Evolutionary conservation across 2,329 filamentous ascomycete genomes (phyloP), one percentile per base, ranked within the genome.

Genomic region (Penicillium rolfsii): DNA sequence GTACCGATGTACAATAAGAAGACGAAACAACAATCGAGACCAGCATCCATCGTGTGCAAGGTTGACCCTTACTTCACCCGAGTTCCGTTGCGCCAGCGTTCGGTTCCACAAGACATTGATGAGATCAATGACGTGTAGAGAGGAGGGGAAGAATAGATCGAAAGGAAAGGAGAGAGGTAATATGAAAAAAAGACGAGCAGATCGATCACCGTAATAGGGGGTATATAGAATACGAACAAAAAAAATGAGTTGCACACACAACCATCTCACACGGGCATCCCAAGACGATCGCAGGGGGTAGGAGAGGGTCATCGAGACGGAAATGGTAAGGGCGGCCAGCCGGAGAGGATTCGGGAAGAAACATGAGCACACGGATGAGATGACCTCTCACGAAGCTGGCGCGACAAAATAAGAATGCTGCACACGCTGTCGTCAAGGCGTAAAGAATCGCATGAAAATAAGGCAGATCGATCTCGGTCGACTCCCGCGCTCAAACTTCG

Each of bases 341-440:
- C 61, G 57, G 56, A 36, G 7, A 6, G 24, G 45, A 30, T n/a
- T 30, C 16, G 36, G 30, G 43, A 48, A 26, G 41, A 48, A 36
- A 43, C 43, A 56, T 55, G 63, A 59, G 52, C 52, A 67, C 38
- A 46, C 41, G 40, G 35, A 41, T 26, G 54, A 40, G 50, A 55
- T 45, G 62, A 59, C 52, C 58, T 49, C 54, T 62, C 54, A 52
- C 52, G 52, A 64, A 58, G 58, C 54, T 60, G 59, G 54, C 56
- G 57, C 52, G 59, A 65, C 55, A 49, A 59, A 65, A 59, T 38
- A 60, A 63, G 60, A 56, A 64, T 64, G 61, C 59, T 65, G 56
- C 69, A 71, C 68, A 68, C 70, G 71, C 73, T 72, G 73, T 77
- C 75, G 67, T 77, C 63, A 76, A 71, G 71, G 68, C 75, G 72